Evolutionary conservation across 129 eudicot species (phyloP), one percentile per base, ranked within the genome.

Genomic region (Pittosporum tobira): DNA sequence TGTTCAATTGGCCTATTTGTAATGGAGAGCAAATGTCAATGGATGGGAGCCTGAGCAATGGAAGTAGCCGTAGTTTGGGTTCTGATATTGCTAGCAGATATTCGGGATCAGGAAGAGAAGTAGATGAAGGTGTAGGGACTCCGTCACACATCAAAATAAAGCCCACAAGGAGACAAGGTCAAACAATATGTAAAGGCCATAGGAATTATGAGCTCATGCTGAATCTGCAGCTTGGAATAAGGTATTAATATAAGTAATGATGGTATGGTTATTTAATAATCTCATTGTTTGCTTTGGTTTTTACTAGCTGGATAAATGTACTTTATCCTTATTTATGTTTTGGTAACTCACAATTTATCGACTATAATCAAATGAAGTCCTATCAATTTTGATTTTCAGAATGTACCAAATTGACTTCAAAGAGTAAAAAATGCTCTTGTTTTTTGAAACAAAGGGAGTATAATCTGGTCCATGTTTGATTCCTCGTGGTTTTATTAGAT

Each of bases 211-310:
- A 90, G 57, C 80, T 90, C 53, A 85, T 85, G 97, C 95, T 90
- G 22, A 90, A 85, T 77, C 66, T 90, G 76, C 97, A 90, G 75
- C 95, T 85, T 45, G 97, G 97, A 45, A 90, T 90, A 68, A 85
- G 97, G 97, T 90, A 81, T 16, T 24, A 4, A 53, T 29, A 31
- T 50, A 30, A 40, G 0, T 22, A 22, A 14, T 53, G 21, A 15
- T 46, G 24, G 15, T 24, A 13, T 54, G 42, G 48, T 4, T 45
- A 1, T 31, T 18, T 10, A 13, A 34, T 3, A 57, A 14, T 34
- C 37, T 21, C 63, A 4, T 14, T 44, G 48, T 44, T 44, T 44
- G 27, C 2, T 48, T 48, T 48, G 52, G n/a, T n/a, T n/a, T n/a
- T n/a, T n/a, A n/a, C n/a, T n/a, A n/a, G n/a, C n/a, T n/a, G n/a